These are phyloP conservation scores for Inga leiocalycina DNA, from an alignment of 306 rosid species.

Conservation along the genomic window DNA sequence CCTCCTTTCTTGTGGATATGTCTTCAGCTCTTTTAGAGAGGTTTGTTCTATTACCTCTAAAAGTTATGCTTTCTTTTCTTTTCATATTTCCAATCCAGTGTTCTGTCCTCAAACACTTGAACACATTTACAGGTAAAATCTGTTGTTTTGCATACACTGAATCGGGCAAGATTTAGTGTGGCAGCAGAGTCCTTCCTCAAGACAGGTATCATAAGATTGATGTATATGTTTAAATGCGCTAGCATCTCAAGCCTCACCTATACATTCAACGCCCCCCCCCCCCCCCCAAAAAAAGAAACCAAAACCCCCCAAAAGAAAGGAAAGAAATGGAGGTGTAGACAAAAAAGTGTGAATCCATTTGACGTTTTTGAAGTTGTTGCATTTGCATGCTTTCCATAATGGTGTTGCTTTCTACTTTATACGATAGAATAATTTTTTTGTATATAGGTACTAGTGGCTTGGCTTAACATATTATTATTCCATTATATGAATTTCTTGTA, in stretches of 20 bases:
- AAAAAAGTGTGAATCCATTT: background rate
- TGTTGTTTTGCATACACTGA: constrained; percentile 94
- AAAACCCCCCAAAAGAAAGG: too few relatives aligned
- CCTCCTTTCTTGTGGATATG: constrained; percentile 93
- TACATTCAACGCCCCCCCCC: background rate
- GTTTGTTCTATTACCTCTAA: constrained; percentile 49
- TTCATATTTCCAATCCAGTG: constrained; percentile 16
- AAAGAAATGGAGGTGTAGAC: background rate
- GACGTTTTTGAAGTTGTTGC: background rate
- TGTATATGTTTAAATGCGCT: constrained; percentile 13
- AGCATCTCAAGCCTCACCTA: background rate
- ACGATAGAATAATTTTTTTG: constrained; percentile 7
- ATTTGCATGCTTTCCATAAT: background rate
- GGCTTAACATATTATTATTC: constrained; percentile 3
- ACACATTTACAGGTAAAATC: constrained; percentile 71
- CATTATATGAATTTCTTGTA: constrained; percentile 21
- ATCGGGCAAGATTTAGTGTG: constrained; percentile 84
- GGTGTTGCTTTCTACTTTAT: constrained; percentile 12
- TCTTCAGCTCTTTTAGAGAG: constrained; percentile 92
- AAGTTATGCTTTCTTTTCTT: constrained; percentile 21
- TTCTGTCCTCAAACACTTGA: constrained; percentile 32
- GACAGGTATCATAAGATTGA: constrained; percentile 62
- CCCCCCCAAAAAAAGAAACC: background rate
- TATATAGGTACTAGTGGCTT: constrained; percentile 12
- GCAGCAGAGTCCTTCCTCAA: constrained; percentile 85